These are phyloP conservation scores for Leccinum arenicola DNA, from an alignment of 768 basidiomycete species.

Conservation along the genomic window DNA sequence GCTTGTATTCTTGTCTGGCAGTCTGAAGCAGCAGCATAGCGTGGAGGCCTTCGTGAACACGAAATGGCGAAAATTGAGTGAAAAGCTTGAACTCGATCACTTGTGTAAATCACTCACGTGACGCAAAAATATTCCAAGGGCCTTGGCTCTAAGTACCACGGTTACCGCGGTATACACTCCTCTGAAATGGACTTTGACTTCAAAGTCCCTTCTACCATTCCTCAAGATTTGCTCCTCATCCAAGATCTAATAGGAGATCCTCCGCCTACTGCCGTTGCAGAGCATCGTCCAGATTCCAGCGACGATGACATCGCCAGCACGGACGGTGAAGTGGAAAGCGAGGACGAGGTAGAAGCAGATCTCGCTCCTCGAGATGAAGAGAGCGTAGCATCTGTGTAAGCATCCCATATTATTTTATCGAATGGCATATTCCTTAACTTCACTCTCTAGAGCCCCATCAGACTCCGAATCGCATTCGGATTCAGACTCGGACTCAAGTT, in stretches of 20 bases:
- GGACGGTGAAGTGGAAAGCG: slow-evolving; percentile 53
- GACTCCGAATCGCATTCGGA: slow-evolving; percentile 42
- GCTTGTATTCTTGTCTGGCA: slow-evolving; percentile 4
- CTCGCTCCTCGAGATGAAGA: slow-evolving; percentile 46
- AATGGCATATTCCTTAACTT: slow-evolving; percentile 15
- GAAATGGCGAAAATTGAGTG: neutral
- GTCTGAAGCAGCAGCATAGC: slow-evolving; percentile 16
- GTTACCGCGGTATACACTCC: neutral
- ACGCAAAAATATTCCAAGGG: neutral
- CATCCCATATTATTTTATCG: neutral
- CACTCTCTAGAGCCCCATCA: slow-evolving; percentile 24
- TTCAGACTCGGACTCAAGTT: slow-evolving; percentile 24
- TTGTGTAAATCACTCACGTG: slow-evolving; percentile 19
- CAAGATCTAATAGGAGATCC: slow-evolving; percentile 54
- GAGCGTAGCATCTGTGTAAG: slow-evolving; percentile 24
- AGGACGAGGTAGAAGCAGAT: slow-evolving; percentile 71
- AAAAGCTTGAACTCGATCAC: neutral
- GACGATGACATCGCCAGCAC: slow-evolving; percentile 56
- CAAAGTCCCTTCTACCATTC: slow-evolving; percentile 56
- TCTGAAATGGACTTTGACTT: slow-evolving; percentile 40
- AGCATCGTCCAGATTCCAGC: slow-evolving; percentile 16
- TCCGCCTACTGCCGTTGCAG: slow-evolving; percentile 4
- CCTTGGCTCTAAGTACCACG: neutral
- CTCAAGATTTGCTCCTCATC: slow-evolving; percentile 76
- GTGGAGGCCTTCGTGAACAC: neutral